Percentiles rank a stretch among this genome's conserved stretches.
These are phyloP conservation scores for Claviceps humidiphila DNA, from an alignment of 2,329 filamentous ascomycete species.

Conservation along the genomic window DNA sequence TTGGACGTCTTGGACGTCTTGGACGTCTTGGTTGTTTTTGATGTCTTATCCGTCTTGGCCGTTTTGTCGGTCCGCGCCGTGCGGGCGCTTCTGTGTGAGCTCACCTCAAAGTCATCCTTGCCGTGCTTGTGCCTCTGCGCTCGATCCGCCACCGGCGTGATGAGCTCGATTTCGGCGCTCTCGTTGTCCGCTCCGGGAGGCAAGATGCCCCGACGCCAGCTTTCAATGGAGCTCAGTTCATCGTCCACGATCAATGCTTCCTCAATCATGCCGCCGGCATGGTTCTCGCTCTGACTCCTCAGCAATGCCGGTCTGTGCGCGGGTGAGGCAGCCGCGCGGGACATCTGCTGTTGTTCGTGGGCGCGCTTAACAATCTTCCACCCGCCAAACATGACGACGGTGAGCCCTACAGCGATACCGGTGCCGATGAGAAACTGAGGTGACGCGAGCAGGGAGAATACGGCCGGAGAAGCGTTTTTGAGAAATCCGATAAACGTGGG, in stretches of 20 bases:
- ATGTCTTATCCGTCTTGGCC: slow-evolving; percentile 15
- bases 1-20: slow-evolving; percentile 12
- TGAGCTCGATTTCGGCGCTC: slow-evolving; percentile 40
- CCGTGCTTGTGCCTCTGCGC: slow-evolving; percentile 24
- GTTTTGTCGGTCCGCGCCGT: slow-evolving; percentile 16
- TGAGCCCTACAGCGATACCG: slow-evolving; percentile 81
- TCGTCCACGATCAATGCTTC: slow-evolving; percentile 46
- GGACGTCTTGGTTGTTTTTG: slow-evolving; percentile 13
- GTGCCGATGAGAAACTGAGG: slow-evolving; percentile 93
- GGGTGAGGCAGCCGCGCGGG: slow-evolving; percentile 17
- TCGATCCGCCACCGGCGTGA: slow-evolving; percentile 40
- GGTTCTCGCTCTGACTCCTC: slow-evolving; percentile 17
- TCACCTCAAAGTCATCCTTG: slow-evolving; percentile 27
- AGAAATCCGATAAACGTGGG: slow-evolving; percentile 64
- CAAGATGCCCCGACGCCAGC: slow-evolving; percentile 43
- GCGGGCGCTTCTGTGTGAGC: slow-evolving; percentile 21
- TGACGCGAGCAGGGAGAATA: slow-evolving; percentile 74
- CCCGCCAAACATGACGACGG: slow-evolving; percentile 86
- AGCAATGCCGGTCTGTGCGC: slow-evolving; percentile 13
- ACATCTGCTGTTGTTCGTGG: slow-evolving; percentile 26
- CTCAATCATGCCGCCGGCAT: slow-evolving; percentile 24
- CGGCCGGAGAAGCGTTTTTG: slow-evolving; percentile 70
- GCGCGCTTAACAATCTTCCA: slow-evolving; percentile 96
- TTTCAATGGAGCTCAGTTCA: slow-evolving; percentile 44
- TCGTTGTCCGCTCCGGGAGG: slow-evolving; percentile 30